Evolutionary conservation across 2,329 filamentous ascomycete genomes (phyloP), one percentile per base, ranked within the genome.

Genomic region (Bipolaris sorokiniana): DNA sequence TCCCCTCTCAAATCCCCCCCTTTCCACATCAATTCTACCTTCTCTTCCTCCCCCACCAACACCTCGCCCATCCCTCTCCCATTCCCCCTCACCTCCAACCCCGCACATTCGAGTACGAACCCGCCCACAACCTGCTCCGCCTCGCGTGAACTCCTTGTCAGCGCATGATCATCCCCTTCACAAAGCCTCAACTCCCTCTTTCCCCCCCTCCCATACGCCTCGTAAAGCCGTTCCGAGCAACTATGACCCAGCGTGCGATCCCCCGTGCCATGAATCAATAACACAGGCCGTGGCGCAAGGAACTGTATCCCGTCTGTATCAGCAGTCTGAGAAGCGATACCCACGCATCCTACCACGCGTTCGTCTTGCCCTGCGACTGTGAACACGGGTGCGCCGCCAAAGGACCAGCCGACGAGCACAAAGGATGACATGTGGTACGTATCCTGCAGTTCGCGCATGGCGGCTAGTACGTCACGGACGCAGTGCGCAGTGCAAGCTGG

Each of bases 391-490:
- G 52, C 47, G 11, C 47, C 40, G 6, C 47, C 52, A 31, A 55
- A 55, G 10, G 52, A 55, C 47, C 52, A 55, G 2, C 52, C 26
- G 5, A 55, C 47, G 10, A 51, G 40, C 11, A 55, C 40, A 20
- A 55, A 55, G 5, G 18, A 18, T 0, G 15, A 3, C 13, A 55
- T 45, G 3, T 37, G 40, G 2, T 55, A 55, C 7, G 10, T 28
- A 11, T 50, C 10, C 20, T 55, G 16, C 3, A 55, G 22, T 15
- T 51, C 40, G 3, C 26, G 31, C 52, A 55, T 55, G 1, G 52
- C 52, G 13, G 52, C 47, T 15, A 44, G 10, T 1, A 55, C 52
- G 10, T 40, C 52, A 26, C 40, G 38, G 11, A 55, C 40, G 11
- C 46, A 55, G 47, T 55, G 23, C 10, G 40, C 38, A 2, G 26